Evolutionary conservation across 192 early-diverging fungal genomes (phyloP), one percentile per base, ranked within the genome.

Genomic region (Coemansia furcata): DNA sequence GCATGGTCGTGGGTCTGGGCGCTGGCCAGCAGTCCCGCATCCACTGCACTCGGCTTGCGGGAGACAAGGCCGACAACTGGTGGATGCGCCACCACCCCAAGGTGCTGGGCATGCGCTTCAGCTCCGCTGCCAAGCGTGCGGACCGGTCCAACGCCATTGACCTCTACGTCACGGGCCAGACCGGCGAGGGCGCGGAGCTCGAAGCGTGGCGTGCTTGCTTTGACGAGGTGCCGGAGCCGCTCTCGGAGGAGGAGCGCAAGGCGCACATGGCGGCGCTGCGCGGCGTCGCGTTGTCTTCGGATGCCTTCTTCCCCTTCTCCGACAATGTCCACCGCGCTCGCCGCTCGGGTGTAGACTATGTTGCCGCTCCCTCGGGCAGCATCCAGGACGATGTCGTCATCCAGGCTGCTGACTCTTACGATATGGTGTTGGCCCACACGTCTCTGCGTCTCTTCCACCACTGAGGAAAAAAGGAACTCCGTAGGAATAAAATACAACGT

Each of bases 301-400:
- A 99, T 77, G 97, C 97, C 30, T 99, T 99, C 89, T 99, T 99
- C 93, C 97, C 97, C 65, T 99, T 99, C 88, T 85, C 91, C 5
- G 97, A 99, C 84, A 98, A 96, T 70, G 84, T 99, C 54, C 90
- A 94, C 69, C 85, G 97, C 50, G 96, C 89, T 30, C 83, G 85
- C 38, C 82, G 89, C 77, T 89, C 89, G 29, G 97, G 97, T 66
- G 97, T 95, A 63, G 80, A 86, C 66, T 93, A 85, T 67, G 85
- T 99, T 69, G 96, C 94, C 65, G 95, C 94, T 26, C 94, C 97
- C 19, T 89, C 88, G 66, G 97, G 97, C 49, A 92, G 90, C 36
- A 92, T 99, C 66, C 88, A 90, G 87, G 97, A 99, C 73, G 72
- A 86, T 12, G 89, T 80, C 32, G 93, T 98, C 40, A 89, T 99